These are phyloP conservation scores for Rhizoctonia solani DNA, from an alignment of 1,284 basidiomycete species.

Conservation along the genomic window DNA sequence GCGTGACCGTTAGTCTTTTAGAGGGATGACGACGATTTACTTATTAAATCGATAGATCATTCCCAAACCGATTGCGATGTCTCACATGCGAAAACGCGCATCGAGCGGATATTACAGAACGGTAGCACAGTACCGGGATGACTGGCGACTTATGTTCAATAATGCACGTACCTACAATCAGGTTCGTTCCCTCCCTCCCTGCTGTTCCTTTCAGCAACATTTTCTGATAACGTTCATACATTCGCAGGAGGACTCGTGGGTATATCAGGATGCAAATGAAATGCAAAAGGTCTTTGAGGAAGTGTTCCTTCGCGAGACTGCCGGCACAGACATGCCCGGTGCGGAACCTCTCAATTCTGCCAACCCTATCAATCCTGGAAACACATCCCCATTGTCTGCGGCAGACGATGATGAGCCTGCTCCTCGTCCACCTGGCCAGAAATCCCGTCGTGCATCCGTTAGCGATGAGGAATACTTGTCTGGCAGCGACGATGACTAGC, in stretches of 20 bases:
- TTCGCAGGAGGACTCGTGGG: slow-evolving; percentile 79
- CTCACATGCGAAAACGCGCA: slow-evolving; percentile 83
- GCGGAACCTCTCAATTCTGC: slow-evolving; percentile 1
- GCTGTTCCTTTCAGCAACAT: neutral
- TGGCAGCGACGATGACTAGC: slow-evolving; percentile 21
- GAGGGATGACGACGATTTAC: slow-evolving; percentile 58
- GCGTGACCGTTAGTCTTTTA: neutral
- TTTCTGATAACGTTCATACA: neutral
- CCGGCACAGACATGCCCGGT: slow-evolving; percentile 38
- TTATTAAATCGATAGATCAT: slow-evolving; percentile 87
- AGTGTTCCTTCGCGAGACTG: slow-evolving; percentile 43
- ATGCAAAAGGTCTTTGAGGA: slow-evolving; percentile 85
- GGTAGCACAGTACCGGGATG: slow-evolving; percentile 72
- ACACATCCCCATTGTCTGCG: slow-evolving; percentile 17
- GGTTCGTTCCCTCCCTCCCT: slow-evolving; percentile 8
- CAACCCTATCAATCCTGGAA: slow-evolving; percentile 1
- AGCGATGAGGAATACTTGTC: slow-evolving; percentile 31
- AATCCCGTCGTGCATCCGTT: slow-evolving; percentile 14
- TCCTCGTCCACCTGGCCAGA: slow-evolving; percentile 10
- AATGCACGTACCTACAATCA: slow-evolving; percentile 88
- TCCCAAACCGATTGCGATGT: slow-evolving; percentile 79
- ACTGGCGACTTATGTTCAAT: slow-evolving; percentile 88
- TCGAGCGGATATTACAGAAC: slow-evolving; percentile 75
- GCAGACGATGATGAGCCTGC: slow-evolving; percentile 27
- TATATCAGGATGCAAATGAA: slow-evolving; percentile 90